These are phyloP conservation scores for Oehlia diaphana DNA, from an alignment of 192 early-diverging fungal genomes.

Conservation along the genomic window DNA sequence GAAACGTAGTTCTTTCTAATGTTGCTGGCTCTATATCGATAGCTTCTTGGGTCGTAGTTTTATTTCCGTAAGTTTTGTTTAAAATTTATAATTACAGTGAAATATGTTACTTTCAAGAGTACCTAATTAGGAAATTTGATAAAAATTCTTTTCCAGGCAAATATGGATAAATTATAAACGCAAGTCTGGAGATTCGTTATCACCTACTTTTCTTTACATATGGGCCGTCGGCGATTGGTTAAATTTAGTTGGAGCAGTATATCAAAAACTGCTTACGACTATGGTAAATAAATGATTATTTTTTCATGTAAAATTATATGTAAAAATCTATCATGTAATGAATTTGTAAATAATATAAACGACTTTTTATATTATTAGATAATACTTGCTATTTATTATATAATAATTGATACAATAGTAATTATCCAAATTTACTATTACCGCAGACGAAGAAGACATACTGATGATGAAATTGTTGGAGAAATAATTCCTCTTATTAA, in stretches of 20 bases:
- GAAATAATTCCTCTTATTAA: too few relatives aligned
- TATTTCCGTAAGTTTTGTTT: neutral
- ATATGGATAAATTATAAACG: conserved; percentile 75
- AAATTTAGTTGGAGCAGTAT: conserved; percentile 69
- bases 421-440: neutral
- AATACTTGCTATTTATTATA: neutral
- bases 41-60: neutral
- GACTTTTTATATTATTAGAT: neutral
- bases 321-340: too few relatives aligned
- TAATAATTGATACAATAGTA: neutral
- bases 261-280: conserved; percentile 70
- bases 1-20: neutral
- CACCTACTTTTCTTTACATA: conserved; percentile 66
- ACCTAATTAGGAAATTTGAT: neutral
- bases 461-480: neutral
- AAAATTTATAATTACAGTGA: too few relatives aligned
- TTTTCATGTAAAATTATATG: too few relatives aligned
- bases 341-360: neutral
- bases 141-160: conserved; percentile 48
- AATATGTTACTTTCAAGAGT: too few relatives aligned
- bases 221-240: conserved; percentile 82
- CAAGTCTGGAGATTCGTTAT: conserved; percentile 76
- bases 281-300: conserved; percentile 45
- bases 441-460: neutral
- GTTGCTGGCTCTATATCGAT: neutral